Evolutionary conservation across 2,329 filamentous ascomycete genomes (phyloP).

Genomic region (Fusarium redolens): DNA sequence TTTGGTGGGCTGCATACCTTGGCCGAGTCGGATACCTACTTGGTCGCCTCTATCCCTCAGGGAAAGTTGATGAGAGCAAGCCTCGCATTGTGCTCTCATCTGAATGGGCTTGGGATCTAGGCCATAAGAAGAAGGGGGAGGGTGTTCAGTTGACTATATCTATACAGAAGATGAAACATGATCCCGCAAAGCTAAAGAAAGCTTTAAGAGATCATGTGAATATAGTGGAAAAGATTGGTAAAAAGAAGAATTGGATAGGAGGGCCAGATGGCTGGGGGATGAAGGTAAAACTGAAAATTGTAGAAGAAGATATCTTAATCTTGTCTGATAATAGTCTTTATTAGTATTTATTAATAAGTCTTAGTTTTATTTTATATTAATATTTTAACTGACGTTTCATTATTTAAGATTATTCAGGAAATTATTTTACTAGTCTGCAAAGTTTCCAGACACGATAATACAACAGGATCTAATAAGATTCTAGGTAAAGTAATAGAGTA

Average conservation of each 20-base stretch:
- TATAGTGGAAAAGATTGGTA: conserved; percentile 24
- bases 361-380: neutral
- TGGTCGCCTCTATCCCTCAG: conserved; percentile 16
- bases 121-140: conserved; percentile 9
- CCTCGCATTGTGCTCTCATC: conserved; percentile 20
- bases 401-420: no score
- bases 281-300: conserved; percentile 20
- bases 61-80: conserved; percentile 17
- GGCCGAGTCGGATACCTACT: conserved; percentile 20
- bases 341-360: neutral
- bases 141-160: conserved; percentile 15
- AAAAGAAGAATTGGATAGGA: conserved; percentile 28
- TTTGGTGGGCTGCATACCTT: conserved; percentile 28
- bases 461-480: no score
- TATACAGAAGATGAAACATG: conserved; percentile 20
- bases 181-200: conserved; percentile 20
- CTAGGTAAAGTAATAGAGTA: no score
- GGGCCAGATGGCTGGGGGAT: conserved; percentile 24
- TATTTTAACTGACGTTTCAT: neutral
- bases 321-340: neutral
- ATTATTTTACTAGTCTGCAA: no score
- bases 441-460: no score
- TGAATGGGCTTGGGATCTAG: conserved; percentile 21
- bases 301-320: conserved; percentile 18
- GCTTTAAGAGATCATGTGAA: conserved; percentile 17